phyloP scores from a whole-genome alignment of 164 flowering plant genomes.

The Dillenia turbinata region DNA sequence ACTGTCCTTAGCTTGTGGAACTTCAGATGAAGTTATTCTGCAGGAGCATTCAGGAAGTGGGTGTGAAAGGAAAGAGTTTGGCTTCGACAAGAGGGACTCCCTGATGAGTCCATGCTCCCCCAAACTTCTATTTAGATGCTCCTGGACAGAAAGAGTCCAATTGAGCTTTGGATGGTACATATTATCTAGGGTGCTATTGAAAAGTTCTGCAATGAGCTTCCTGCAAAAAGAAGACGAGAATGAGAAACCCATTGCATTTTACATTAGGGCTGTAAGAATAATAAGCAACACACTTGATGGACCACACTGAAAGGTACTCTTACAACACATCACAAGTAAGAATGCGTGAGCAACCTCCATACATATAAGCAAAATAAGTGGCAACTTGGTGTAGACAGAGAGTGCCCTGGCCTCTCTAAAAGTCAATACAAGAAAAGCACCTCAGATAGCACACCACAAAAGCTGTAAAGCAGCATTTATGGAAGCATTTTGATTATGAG shows the following conservation, averaged over 20 bases:
- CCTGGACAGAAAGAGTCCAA: slow-evolving; percentile 69
- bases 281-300: too few relatives aligned
- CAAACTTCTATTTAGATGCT: slow-evolving; percentile 81
- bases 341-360: not conserved
- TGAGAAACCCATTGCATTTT: not conserved
- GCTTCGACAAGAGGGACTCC: slow-evolving; percentile 54
- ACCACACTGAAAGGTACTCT: too few relatives aligned
- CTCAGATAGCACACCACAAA: too few relatives aligned
- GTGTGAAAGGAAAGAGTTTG: slow-evolving; percentile 70
- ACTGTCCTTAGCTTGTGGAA: slow-evolving; percentile 20
- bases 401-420: too few relatives aligned
- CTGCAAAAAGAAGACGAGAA: slow-evolving; percentile 33
- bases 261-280: too few relatives aligned
- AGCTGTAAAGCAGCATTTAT: too few relatives aligned
- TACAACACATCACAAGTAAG: not conserved
- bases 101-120: slow-evolving; percentile 60
- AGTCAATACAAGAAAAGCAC: too few relatives aligned
- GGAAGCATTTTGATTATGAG: too few relatives aligned
- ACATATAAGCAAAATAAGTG: not conserved
- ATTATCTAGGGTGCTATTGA: slow-evolving; percentile 56
- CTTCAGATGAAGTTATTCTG: slow-evolving; percentile 35
- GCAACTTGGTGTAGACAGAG: not conserved
- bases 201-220: slow-evolving; percentile 50
- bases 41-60: slow-evolving; percentile 98
- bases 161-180: slow-evolving; percentile 67